Base-by-base conservation (phyloP, 2,329 filamentous ascomycete genomes). In the Apiospora koreana region DNA sequence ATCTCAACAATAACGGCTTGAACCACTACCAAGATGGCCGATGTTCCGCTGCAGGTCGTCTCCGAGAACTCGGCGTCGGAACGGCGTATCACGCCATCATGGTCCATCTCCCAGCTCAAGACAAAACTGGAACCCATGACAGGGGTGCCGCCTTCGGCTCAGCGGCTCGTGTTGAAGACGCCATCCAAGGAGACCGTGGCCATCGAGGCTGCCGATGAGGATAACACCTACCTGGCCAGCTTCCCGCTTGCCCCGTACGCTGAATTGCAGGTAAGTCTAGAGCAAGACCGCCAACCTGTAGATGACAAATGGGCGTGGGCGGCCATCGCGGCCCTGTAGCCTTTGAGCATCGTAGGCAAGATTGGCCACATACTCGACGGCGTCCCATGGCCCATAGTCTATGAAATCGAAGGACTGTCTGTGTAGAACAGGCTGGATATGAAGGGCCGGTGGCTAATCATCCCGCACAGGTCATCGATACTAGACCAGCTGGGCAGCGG, bases 61-160 rank as follows among this genome's bases (percentile, higher is more conserved):
- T 95, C 93, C 68, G 91, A 94, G 72, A 93, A 92, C 81, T 87
- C 92, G 65, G 89, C 91, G 66, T 95, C 94, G 68, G 96, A 99
- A 83, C 93, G 95, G 72, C 93, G 96, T 75, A 91, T 98, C 80
- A 95, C 94, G 35, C 95, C 95, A 18, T 92, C 95, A 75, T 99
- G 96, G 96, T 92, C 92, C 72, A 92, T 99, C 78, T 86, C 88
- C 69, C 91, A 94, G 77, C 87, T 98, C 76, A 97, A 95, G 84
- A 83, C 87, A 68, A 97, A 96, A 81, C 90, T 99, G 68, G 95
- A 98, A 82, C 92, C 94, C 72, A 91, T 98, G 82, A 98, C 95
- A 1, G 96, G 96, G 72, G 91, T 98, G 46, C 95, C 96, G 21
- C 93, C 95, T 14, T 88, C 87, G 41, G 90, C 87, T 71, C 96